These are phyloP conservation scores for Blastobotrys persicus DNA, from an alignment of 1,139 yeast genomes.

Conservation along the genomic window DNA sequence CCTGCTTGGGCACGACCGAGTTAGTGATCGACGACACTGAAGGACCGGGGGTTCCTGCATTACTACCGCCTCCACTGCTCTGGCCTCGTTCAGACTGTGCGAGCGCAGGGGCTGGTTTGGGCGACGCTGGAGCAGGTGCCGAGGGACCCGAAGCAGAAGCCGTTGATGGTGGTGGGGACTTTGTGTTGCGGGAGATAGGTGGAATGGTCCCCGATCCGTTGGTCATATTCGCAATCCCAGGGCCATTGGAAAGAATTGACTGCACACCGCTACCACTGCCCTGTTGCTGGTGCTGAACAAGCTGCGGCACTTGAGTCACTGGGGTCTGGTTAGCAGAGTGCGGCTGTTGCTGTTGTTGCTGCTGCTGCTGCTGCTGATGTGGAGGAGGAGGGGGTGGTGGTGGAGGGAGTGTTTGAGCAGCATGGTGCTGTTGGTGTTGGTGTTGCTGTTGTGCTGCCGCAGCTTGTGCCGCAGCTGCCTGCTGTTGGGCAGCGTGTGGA, in stretches of 20 bases:
- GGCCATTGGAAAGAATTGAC: conserved; percentile 2
- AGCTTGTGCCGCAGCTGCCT: conserved; percentile 22
- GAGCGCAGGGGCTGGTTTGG: conserved; percentile 14
- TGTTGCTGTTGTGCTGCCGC: conserved; percentile 24
- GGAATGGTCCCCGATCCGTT: conserved; percentile 2
- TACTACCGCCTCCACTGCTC: conserved; percentile 7
- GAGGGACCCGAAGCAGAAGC: conserved; percentile 3
- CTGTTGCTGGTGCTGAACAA: conserved; percentile 24
- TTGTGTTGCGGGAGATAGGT: conserved; percentile 7
- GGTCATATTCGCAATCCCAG: conserved; percentile 5
- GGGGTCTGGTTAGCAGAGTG: conserved; percentile 13
- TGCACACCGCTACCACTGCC: conserved; percentile 10
- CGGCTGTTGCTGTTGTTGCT: conserved; percentile 24
- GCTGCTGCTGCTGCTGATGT: conserved; percentile 21
- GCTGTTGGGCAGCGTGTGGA: conserved; percentile 19
- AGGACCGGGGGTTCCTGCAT: conserved; percentile 12
- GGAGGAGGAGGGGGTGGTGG: too few species aligned
- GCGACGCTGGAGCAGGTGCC: not conserved
- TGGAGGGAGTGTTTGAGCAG: conserved; percentile 24
- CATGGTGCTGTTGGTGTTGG: conserved; percentile 22
- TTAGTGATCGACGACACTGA: conserved; percentile 7
- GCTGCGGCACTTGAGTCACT: conserved; percentile 13
- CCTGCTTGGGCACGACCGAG: conserved; percentile 6
- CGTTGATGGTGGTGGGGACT: not conserved
- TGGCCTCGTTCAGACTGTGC: not conserved